Conservation (phyloP, 1,284 basidiomycete genomes). For the Leccinum holopus region DNA sequence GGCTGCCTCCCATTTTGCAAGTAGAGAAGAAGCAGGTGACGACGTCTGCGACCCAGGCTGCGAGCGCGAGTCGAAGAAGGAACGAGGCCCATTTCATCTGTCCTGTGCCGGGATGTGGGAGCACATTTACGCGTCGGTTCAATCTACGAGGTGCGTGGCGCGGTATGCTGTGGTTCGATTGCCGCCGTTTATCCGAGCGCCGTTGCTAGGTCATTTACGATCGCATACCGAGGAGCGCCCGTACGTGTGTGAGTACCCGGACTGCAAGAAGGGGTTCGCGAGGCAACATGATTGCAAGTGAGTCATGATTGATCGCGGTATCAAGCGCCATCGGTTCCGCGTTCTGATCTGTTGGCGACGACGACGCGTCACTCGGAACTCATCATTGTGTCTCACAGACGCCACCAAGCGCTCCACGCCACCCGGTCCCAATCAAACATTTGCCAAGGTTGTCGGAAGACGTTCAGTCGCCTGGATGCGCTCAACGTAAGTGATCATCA, state of each 20-base stretch:
- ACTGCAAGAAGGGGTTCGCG: conserved; percentile 92
- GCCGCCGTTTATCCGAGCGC: conserved; percentile 7
- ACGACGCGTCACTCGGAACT: conserved; percentile 10
- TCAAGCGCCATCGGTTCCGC: background rate
- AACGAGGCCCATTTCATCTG: conserved; percentile 92
- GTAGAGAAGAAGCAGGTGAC: conserved; percentile 93
- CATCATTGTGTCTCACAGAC: conserved; percentile 41
- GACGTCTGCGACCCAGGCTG: conserved; percentile 90
- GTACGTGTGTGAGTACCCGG: conserved; percentile 90
- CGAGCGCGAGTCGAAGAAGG: conserved; percentile 83
- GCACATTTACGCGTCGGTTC: conserved; percentile 89
- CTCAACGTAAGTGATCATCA: conserved; percentile 72
- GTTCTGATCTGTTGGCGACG: background rate
- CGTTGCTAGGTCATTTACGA: conserved; percentile 74
- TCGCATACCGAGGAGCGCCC: conserved; percentile 97
- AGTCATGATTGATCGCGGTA: conserved; percentile 35
- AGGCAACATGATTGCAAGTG: conserved; percentile 96
- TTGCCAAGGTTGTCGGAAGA: conserved; percentile 91
- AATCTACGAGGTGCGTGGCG: conserved; percentile 68
- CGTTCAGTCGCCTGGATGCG: conserved; percentile 91
- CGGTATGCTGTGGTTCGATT: background rate
- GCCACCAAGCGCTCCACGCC: conserved; percentile 86
- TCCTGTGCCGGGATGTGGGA: conserved; percentile 93
- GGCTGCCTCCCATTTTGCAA: conserved; percentile 78
- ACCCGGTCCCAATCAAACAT: conserved; percentile 82